These are phyloP conservation scores for Aspergillus pseudoviridinutans DNA, from an alignment of 2,329 filamentous ascomycete genomes.

Conservation along the genomic window DNA sequence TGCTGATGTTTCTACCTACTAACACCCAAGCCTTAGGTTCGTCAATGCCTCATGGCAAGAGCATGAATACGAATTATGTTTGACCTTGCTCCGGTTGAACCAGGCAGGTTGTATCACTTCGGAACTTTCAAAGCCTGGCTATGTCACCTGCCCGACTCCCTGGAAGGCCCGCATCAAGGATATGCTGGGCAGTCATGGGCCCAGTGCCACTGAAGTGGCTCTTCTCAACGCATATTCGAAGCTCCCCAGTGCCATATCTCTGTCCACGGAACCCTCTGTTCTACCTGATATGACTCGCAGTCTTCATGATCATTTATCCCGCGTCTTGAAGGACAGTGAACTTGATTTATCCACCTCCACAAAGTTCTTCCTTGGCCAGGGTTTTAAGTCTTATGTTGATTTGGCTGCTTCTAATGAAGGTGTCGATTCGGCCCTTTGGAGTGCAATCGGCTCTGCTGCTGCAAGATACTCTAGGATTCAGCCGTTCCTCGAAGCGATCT, in stretches of 20 bases:
- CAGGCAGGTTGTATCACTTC: slow-evolving; percentile 49
- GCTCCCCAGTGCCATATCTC: slow-evolving; percentile 57
- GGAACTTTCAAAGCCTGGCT: slow-evolving; percentile 37
- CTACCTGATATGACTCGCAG: slow-evolving; percentile 63
- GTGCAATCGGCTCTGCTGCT: slow-evolving; percentile 62
- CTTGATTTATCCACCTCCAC: slow-evolving; percentile 59
- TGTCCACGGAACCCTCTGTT: slow-evolving; percentile 58
- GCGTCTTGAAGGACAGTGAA: slow-evolving; percentile 60
- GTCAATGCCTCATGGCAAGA: slow-evolving; percentile 67
- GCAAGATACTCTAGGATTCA: slow-evolving; percentile 61
- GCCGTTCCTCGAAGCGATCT: slow-evolving; percentile 62
- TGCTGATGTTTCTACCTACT: slow-evolving; percentile 7
- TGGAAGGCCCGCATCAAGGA: slow-evolving; percentile 72
- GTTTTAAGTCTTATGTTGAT: slow-evolving; percentile 67
- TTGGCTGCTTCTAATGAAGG: slow-evolving; percentile 59
- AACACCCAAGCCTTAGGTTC: slow-evolving; percentile 53
- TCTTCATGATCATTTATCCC: slow-evolving; percentile 62
- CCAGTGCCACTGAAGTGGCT: slow-evolving; percentile 56
- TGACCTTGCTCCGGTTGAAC: slow-evolving; percentile 61
- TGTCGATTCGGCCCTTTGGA: slow-evolving; percentile 60
- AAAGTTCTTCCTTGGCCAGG: slow-evolving; percentile 70
- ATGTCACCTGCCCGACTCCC: slow-evolving; percentile 36
- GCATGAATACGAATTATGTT: slow-evolving; percentile 66
- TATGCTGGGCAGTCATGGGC: slow-evolving; percentile 54
- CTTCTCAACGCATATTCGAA: slow-evolving; percentile 65